Evolutionary conservation across 2,329 filamentous ascomycete genomes (phyloP).

Genomic region (Coniochaeta sp.): DNA sequence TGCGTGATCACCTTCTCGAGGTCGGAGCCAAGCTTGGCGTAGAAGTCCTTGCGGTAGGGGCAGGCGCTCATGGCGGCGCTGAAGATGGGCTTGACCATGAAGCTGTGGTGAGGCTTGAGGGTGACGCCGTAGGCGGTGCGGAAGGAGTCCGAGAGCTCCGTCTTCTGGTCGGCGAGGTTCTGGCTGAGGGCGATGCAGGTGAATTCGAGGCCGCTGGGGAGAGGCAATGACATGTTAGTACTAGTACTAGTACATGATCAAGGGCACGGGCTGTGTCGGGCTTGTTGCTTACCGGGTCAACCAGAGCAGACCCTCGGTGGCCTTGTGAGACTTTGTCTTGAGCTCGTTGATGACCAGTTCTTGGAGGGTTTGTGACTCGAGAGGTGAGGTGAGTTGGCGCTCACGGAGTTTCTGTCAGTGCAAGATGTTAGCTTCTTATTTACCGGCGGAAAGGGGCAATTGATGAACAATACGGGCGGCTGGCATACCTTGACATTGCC

Average conservation of each 20-base stretch:
- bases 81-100: conserved; percentile 88
- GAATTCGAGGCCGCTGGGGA: conserved; percentile 78
- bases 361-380: conserved; percentile 78
- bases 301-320: conserved; percentile 88
- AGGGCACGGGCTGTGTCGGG: too few relatives aligned
- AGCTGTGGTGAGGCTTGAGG: conserved; percentile 86
- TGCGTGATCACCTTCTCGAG: conserved; percentile 54
- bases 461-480: neutral
- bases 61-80: conserved; percentile 86
- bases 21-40: conserved; percentile 72
- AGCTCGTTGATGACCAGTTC: conserved; percentile 80
- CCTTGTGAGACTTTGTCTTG: conserved; percentile 80
- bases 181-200: conserved; percentile 75
- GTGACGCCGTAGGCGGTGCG: conserved; percentile 75
- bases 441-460: neutral
- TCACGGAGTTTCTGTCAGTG: conserved; percentile 74
- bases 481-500: conserved; percentile 83
- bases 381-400: conserved; percentile 69
- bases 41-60: conserved; percentile 92
- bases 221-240: too few relatives aligned
- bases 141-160: conserved; percentile 85
- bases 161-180: conserved; percentile 60
- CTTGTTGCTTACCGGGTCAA: conserved; percentile 73
- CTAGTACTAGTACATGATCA: too few relatives aligned
- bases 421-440: neutral